Conservation (phyloP, 2,329 filamentous ascomycete genomes). For the Diplodia corticola region DNA sequence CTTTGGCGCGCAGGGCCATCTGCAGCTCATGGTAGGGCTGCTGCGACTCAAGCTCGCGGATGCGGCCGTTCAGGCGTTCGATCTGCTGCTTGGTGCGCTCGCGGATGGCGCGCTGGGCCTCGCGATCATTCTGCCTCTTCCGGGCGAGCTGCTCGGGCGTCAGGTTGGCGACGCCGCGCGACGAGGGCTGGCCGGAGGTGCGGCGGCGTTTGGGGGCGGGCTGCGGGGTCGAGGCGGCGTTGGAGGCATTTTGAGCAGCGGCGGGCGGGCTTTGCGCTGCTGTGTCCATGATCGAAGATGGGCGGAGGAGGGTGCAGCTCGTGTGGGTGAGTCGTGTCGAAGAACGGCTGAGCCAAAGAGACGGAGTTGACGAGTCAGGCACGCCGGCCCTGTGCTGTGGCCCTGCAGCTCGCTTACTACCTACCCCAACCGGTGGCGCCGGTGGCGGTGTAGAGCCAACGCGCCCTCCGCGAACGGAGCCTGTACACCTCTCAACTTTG, state of each 20-base stretch:
- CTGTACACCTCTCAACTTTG: not conserved
- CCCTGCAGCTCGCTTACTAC: not conserved
- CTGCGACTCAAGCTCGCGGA: slow-evolving; percentile 74
- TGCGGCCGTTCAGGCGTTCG: slow-evolving; percentile 69
- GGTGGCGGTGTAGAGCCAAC: not conserved
- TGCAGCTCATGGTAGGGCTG: slow-evolving; percentile 85
- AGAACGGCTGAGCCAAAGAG: slow-evolving; percentile 9
- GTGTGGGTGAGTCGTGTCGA: slow-evolving; percentile 13
- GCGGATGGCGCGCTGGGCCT: slow-evolving; percentile 81
- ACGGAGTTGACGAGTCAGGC: slow-evolving; percentile 10
- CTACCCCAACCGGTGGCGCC: not conserved
- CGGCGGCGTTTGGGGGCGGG: slow-evolving; percentile 35
- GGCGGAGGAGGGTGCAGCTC: slow-evolving; percentile 9
- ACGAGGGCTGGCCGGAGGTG: slow-evolving; percentile 40
- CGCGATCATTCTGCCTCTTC: slow-evolving; percentile 88
- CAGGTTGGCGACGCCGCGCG: slow-evolving; percentile 80
- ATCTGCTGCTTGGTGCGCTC: slow-evolving; percentile 81
- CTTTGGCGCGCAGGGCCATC: slow-evolving; percentile 71
- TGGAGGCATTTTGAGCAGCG: not conserved
- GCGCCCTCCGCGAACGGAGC: not conserved
- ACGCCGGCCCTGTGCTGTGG: too few species aligned
- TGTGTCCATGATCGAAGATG: slow-evolving; percentile 18
- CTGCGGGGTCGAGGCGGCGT: not conserved
- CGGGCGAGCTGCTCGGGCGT: slow-evolving; percentile 85
- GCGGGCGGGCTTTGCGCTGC: slow-evolving; percentile 10